phyloP scores from a whole-genome alignment of 176 grass and related monocot species.

The Oryza glumipatula region DNA sequence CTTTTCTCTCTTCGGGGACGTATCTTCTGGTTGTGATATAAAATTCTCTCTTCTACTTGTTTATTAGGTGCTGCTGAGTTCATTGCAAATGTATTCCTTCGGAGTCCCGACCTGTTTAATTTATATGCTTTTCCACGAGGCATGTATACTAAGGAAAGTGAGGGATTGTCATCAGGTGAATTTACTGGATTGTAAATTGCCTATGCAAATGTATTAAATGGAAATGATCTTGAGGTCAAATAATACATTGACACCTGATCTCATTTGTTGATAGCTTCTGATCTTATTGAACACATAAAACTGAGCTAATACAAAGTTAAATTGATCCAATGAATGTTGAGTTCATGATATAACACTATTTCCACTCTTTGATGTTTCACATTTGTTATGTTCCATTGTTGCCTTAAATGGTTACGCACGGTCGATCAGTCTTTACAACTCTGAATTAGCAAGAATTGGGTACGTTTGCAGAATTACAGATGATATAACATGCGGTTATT shows the following conservation, averaged over 20 bases:
- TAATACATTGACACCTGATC: not conserved
- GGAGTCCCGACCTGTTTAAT: slow-evolving; percentile 2
- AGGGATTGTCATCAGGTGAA: slow-evolving; percentile 31
- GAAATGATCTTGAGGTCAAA: slow-evolving; percentile 27
- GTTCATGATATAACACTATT: not conserved
- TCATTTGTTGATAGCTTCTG: slow-evolving; percentile 29
- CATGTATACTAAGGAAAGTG: slow-evolving; percentile 49
- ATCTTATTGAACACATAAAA: slow-evolving; percentile 20
- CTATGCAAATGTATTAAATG: slow-evolving; percentile 39
- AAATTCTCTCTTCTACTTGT: slow-evolving; percentile 22
- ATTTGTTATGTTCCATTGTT: slow-evolving; percentile 5
- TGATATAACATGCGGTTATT: not conserved
- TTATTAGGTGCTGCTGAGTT: slow-evolving; percentile 42
- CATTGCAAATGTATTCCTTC: slow-evolving; percentile 38
- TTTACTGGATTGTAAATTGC: slow-evolving; percentile 39
- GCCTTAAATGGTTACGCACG: not conserved
- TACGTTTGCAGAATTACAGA: not conserved
- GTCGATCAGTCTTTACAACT: not conserved
- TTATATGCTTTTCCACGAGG: slow-evolving; percentile 30
- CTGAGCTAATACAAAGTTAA: not conserved
- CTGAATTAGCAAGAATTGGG: slow-evolving; percentile 3
- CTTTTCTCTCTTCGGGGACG: slow-evolving; percentile 31
- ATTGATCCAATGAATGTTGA: slow-evolving; percentile 26
- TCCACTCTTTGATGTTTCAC: not conserved
- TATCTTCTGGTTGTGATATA: slow-evolving; percentile 46